Evolutionary conservation across 1,284 basidiomycete genomes (phyloP), one percentile per base, ranked within the genome.

Genomic region (Rhodotorula sp.): DNA sequence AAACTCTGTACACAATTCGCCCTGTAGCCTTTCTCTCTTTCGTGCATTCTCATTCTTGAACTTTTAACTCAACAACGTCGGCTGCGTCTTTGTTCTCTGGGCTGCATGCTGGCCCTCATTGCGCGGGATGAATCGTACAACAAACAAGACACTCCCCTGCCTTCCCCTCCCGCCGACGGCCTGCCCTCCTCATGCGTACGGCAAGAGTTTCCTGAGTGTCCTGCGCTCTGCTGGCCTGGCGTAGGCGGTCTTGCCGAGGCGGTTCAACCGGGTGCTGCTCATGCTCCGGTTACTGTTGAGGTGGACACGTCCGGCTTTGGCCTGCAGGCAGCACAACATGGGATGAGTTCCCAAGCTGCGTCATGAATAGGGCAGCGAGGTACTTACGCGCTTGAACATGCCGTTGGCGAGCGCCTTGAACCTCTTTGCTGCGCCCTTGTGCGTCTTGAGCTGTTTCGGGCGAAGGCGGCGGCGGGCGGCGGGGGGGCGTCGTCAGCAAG

Each of bases 401-500:
- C 75, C 75, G 33, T 73, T 73, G 12, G 74, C 68, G 53, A 76
- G 49, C 6, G 69, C 74, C 46, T 62, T 69, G 65, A 67, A 76
- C 46, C 75, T 55, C 69, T 76, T 76, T 3, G 74, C 74, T 4
- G 75, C 75, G 7, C 75, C 75, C 61, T 75, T 70, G 62, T 76
- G 75, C 15, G 75, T 76, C 62, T 76, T 76, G 59, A 76, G 71
- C 61, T 76, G 53, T 26, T 29, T n/a, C n/a, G n/a, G n/a, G n/a
- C n/a, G n/a, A n/a, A n/a, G n/a, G n/a, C 14, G 26, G n/a, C 22
- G 24, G 51, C 24, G 37, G 37, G 37, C 37, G 37, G 37, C n/a
- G n/a, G 8, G 37, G 37, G 4, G 12, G 22, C 24, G 17, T 5
- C 24, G n/a, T 53, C 51, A 53, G 51, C 51, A 26, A 24, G 51